phyloP scores from a whole-genome alignment of 1,284 basidiomycete species.

The Austroboletus niveus region DNA sequence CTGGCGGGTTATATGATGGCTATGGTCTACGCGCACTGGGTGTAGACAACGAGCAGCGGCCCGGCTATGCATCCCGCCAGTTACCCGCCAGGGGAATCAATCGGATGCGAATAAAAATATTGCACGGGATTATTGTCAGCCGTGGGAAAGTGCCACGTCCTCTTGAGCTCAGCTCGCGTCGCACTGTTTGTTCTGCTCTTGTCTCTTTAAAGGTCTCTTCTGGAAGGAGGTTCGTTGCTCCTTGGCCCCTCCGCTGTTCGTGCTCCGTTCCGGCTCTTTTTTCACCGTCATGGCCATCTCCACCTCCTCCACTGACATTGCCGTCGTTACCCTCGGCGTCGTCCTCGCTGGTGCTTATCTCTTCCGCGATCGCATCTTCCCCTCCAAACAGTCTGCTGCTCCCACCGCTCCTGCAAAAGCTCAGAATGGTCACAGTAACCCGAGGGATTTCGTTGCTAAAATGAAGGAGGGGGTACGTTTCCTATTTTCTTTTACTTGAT shows the following conservation, averaged over 20 bases:
- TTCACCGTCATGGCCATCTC: conserved; percentile 32
- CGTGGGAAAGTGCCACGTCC: conserved; percentile 32
- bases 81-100: too few species aligned
- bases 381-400: conserved; percentile 56
- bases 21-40: too few species aligned
- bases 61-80: too few species aligned
- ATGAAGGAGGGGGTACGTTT: conserved; percentile 82
- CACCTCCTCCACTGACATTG: conserved; percentile 55
- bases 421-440: conserved; percentile 70
- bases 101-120: too few species aligned
- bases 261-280: neutral
- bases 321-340: conserved; percentile 68
- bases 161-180: neutral
- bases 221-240: neutral
- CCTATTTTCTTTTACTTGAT: neutral
- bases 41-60: too few species aligned
- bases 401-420: conserved; percentile 46
- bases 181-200: conserved; percentile 12
- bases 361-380: conserved; percentile 74
- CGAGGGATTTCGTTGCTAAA: conserved; percentile 86
- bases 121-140: too few species aligned
- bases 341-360: conserved; percentile 73
- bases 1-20: too few species aligned
- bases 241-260: neutral
- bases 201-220: conserved; percentile 12